These are phyloP conservation scores for Tolypocladium cylindrosporum DNA, from an alignment of 2,329 filamentous ascomycete species.

Conservation along the genomic window DNA sequence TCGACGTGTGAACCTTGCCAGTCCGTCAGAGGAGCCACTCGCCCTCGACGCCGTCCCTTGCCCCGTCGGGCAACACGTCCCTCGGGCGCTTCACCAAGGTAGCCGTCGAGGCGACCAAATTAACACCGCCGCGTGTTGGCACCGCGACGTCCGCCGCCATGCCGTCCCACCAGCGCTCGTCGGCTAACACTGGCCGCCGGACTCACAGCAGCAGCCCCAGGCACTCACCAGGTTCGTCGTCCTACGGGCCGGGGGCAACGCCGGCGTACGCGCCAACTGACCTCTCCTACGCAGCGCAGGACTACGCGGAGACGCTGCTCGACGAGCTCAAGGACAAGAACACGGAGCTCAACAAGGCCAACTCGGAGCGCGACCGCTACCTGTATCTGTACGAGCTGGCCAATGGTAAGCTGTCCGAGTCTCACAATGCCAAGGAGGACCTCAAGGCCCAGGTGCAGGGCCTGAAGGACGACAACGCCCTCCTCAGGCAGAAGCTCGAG, in stretches of 20 bases:
- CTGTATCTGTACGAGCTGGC: slow-evolving; percentile 15
- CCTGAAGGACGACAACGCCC: slow-evolving; percentile 7
- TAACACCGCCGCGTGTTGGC: background rate
- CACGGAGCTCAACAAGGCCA: slow-evolving; percentile 14
- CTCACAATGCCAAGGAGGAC: slow-evolving; percentile 9
- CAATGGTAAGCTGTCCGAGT: slow-evolving; percentile 18
- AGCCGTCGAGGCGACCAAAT: background rate
- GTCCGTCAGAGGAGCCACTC: background rate
- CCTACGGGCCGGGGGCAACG: background rate
- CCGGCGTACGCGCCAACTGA: slow-evolving; percentile 1
- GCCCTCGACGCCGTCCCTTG: background rate
- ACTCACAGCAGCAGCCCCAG: background rate
- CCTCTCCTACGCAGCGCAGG: background rate
- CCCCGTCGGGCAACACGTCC: background rate
- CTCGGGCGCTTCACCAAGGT: background rate
- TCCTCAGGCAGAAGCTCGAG: slow-evolving; percentile 11
- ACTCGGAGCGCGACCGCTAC: slow-evolving; percentile 13
- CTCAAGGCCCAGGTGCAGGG: slow-evolving; percentile 7
- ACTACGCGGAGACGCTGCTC: slow-evolving; percentile 8
- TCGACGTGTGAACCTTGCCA: background rate
- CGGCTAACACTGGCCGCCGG: slow-evolving; percentile 9
- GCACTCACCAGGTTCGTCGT: slow-evolving; percentile 2
- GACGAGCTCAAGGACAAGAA: slow-evolving; percentile 11
- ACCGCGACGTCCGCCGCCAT: slow-evolving; percentile 1
- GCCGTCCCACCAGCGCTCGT: slow-evolving; percentile 6